phyloP scores from a whole-genome alignment of 805 yeast genomes.

The Metschnikowia sp. region DNA sequence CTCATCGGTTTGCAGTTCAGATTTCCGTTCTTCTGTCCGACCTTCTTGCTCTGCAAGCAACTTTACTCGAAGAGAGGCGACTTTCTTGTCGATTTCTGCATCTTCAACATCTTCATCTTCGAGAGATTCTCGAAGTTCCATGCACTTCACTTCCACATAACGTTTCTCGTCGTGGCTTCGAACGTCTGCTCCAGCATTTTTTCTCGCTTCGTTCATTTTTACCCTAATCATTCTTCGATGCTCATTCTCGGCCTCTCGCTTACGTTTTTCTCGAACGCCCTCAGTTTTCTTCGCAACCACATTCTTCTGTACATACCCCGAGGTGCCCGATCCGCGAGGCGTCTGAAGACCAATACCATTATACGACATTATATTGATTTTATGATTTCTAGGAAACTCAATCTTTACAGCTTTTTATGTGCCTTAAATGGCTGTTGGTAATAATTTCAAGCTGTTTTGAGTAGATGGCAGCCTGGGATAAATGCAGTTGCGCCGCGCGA shows the following conservation, averaged over 20 bases:
- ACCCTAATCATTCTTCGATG: slow-evolving; percentile 15
- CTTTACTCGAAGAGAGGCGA: slow-evolving; percentile 19
- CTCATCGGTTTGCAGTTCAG: too few species aligned
- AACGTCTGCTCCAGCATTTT: slow-evolving; percentile 22
- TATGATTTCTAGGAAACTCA: too few species aligned
- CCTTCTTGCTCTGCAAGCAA: slow-evolving; percentile 9
- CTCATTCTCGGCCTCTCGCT: slow-evolving; percentile 15
- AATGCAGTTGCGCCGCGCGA: too few species aligned
- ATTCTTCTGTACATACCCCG: slow-evolving; percentile 56
- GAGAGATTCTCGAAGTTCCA: slow-evolving; percentile 48
- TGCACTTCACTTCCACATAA: slow-evolving; percentile 43
- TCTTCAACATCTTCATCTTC: slow-evolving; percentile 47
- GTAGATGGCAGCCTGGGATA: too few species aligned
- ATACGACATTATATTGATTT: slow-evolving; percentile 41
- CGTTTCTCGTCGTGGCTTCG: slow-evolving; percentile 36
- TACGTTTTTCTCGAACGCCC: slow-evolving; percentile 30
- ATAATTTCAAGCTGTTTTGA: too few species aligned
- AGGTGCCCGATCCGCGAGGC: slow-evolving; percentile 61
- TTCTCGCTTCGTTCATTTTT: slow-evolving; percentile 9
- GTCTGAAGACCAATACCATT: slow-evolving; percentile 56
- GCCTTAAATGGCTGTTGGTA: too few species aligned
- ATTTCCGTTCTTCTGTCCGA: background rate
- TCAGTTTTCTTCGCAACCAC: slow-evolving; percentile 22
- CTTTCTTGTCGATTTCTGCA: slow-evolving; percentile 23
- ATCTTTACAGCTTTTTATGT: too few species aligned